A percentile compares a stretch with the other conserved stretches of the same genome.
phyloP scores from a whole-genome alignment of 2,329 filamentous ascomycete genomes.

The Fusarium torreyae region DNA sequence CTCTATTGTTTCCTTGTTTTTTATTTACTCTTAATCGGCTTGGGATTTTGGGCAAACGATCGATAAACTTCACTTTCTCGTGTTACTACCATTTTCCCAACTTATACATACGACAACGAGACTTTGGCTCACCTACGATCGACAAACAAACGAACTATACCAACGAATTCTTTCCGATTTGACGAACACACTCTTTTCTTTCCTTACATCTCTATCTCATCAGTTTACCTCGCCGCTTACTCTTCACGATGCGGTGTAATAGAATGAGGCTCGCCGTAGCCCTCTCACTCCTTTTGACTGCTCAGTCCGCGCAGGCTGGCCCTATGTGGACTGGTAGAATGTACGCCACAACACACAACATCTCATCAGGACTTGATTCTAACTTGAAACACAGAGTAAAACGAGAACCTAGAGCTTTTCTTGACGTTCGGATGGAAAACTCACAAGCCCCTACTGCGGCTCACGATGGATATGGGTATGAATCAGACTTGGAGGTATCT shows the following conservation, averaged over 20 bases:
- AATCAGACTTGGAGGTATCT: background rate
- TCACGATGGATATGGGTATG: slow-evolving; percentile 41
- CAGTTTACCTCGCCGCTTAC: background rate
- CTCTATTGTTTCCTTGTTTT: background rate
- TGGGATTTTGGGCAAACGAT: slow-evolving; percentile 19
- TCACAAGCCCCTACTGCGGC: slow-evolving; percentile 36
- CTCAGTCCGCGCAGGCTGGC: slow-evolving; percentile 54
- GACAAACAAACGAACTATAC: slow-evolving; percentile 27
- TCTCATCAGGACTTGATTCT: slow-evolving; percentile 1
- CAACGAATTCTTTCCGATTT: slow-evolving; percentile 22
- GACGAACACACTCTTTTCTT: slow-evolving; percentile 15
- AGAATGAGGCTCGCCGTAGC: slow-evolving; percentile 39
- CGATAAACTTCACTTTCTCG: slow-evolving; percentile 19
- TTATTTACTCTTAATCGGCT: slow-evolving; percentile 34
- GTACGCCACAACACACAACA: slow-evolving; percentile 42
- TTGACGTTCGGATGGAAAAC: slow-evolving; percentile 31
- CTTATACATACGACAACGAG: slow-evolving; percentile 20
- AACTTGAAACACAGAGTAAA: slow-evolving; percentile 37
- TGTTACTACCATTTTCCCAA: slow-evolving; percentile 15
- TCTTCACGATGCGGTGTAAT: slow-evolving; percentile 45
- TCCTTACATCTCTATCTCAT: slow-evolving; percentile 4
- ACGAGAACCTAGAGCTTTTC: slow-evolving; percentile 41
- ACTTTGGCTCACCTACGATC: slow-evolving; percentile 28
- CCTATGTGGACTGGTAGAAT: slow-evolving; percentile 54
- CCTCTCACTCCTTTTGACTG: slow-evolving; percentile 50